A percentile compares a stretch with the other conserved stretches of the same genome.
These are phyloP conservation scores for Paspalum vaginatum DNA, from an alignment of 176 grass and related monocot genomes.

Conservation along the genomic window DNA sequence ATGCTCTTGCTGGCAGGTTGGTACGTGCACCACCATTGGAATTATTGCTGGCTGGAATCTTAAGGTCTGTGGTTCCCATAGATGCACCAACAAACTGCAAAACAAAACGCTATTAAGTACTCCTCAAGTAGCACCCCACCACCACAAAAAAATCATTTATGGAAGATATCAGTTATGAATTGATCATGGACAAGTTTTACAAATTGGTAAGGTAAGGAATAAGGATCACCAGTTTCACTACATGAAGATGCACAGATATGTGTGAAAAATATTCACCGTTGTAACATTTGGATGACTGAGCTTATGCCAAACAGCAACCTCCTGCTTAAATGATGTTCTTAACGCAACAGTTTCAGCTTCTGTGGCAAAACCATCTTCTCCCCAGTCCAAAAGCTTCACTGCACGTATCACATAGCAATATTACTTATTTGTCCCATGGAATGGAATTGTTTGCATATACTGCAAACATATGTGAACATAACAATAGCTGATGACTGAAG, in stretches of 20 bases:
- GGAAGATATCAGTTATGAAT: conserved; percentile 9
- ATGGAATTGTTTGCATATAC: not conserved
- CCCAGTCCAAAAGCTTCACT: conserved; percentile 98
- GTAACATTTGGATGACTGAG: conserved; percentile 93
- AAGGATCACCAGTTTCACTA: conserved; percentile 19
- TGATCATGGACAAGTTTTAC: not conserved
- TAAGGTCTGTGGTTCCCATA: conserved; percentile 84
- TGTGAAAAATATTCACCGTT: conserved; percentile 52
- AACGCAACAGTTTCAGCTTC: conserved; percentile 71
- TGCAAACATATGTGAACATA: conserved; percentile 16
- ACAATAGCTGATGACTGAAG: not conserved
- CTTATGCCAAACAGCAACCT: conserved; percentile 97
- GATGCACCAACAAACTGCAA: conserved; percentile 93
- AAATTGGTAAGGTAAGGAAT: conserved; percentile 20
- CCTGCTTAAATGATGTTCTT: conserved; percentile 75
- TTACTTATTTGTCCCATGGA: conserved; percentile 20
- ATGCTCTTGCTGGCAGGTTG: conserved; percentile 72
- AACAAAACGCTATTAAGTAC: conserved; percentile 11
- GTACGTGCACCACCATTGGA: conserved; percentile 46
- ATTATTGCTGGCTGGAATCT: conserved; percentile 64
- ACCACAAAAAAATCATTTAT: not conserved
- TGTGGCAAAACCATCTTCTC: conserved; percentile 84
- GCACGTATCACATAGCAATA: conserved; percentile 23
- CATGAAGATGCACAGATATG: conserved; percentile 13
- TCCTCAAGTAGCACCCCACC: not conserved